Conservation (phyloP, 2,329 filamentous ascomycete species). For the Epicoccum sorghinum region DNA sequence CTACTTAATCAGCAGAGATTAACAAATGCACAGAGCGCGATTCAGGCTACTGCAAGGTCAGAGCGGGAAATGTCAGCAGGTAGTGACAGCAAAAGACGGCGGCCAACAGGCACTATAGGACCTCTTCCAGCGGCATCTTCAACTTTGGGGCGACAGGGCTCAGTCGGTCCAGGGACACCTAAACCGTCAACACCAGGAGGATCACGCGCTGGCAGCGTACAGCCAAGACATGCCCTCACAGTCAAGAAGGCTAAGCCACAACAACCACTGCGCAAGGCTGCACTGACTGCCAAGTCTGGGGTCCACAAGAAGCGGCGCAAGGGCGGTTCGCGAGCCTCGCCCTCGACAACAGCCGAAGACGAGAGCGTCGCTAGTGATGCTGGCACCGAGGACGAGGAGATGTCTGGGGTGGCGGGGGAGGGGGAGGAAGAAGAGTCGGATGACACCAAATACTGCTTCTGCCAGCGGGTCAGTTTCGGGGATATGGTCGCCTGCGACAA, state of each 20-base stretch:
- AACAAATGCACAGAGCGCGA: conserved; percentile 41
- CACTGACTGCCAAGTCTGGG: conserved; percentile 43
- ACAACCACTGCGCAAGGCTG: conserved; percentile 50
- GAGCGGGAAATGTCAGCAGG: conserved; percentile 62
- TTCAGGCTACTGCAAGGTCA: conserved; percentile 42
- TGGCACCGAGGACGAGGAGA: conserved; percentile 55
- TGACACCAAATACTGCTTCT: conserved; percentile 79
- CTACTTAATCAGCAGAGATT: conserved; percentile 47
- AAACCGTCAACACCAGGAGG: conserved; percentile 60
- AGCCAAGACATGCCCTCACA: conserved; percentile 57
- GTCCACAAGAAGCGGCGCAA: conserved; percentile 47
- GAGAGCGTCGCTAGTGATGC: conserved; percentile 59
- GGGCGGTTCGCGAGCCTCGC: conserved; percentile 46
- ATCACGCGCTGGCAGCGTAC: conserved; percentile 65
- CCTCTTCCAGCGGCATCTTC: conserved; percentile 60
- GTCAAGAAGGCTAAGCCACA: conserved; percentile 64
- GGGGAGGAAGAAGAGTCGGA: conserved; percentile 72
- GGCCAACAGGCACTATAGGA: conserved; percentile 60
- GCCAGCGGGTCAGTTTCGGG: conserved; percentile 82
- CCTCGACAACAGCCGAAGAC: conserved; percentile 56
- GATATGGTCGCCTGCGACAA: conserved; percentile 93
- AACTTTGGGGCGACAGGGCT: conserved; percentile 64
- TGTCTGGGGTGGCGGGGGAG: conserved; percentile 54
- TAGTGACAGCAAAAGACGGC: conserved; percentile 64
- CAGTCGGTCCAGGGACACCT: conserved; percentile 67